phyloP scores from a whole-genome alignment of 331 rosid genomes.

The Quercus lobata region DNA sequence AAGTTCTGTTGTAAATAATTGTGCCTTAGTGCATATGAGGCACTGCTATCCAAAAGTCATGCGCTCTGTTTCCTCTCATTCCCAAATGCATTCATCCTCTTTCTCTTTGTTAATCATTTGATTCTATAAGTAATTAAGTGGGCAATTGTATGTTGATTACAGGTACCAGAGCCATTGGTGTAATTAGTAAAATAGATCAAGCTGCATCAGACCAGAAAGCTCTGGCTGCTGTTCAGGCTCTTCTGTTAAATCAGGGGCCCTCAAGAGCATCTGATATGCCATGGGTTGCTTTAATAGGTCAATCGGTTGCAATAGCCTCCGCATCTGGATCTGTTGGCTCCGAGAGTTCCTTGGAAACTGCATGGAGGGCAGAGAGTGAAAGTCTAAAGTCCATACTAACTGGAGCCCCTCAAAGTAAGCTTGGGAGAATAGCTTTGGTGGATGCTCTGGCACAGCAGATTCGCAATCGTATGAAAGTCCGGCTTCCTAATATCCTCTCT shows the following conservation, averaged over 20 bases:
- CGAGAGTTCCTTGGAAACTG: conserved; percentile 88
- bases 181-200: conserved; percentile 92
- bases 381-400: conserved; percentile 88
- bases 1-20: not conserved
- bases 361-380: conserved; percentile 97
- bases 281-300: conserved; percentile 96
- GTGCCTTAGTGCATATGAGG: not conserved
- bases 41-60: not conserved
- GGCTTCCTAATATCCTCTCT: conserved; percentile 85
- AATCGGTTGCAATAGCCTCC: conserved; percentile 91
- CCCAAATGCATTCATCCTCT: not conserved
- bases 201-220: conserved; percentile 86
- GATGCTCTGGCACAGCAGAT: conserved; percentile 91
- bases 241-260: conserved; percentile 86
- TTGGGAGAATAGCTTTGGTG: conserved; percentile 95
- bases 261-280: conserved; percentile 84
- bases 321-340: conserved; percentile 78
- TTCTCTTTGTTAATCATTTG: not conserved
- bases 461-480: conserved; percentile 79
- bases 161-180: conserved; percentile 95
- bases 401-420: conserved; percentile 96
- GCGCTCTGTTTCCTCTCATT: not conserved
- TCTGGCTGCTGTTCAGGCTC: conserved; percentile 95
- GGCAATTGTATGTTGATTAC: conserved; percentile 16
- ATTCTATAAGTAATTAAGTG: not conserved